A percentile compares a stretch with the other conserved stretches of the same genome.
Conservation (phyloP, 257 asterid species). For the Vinca minor region DNA sequence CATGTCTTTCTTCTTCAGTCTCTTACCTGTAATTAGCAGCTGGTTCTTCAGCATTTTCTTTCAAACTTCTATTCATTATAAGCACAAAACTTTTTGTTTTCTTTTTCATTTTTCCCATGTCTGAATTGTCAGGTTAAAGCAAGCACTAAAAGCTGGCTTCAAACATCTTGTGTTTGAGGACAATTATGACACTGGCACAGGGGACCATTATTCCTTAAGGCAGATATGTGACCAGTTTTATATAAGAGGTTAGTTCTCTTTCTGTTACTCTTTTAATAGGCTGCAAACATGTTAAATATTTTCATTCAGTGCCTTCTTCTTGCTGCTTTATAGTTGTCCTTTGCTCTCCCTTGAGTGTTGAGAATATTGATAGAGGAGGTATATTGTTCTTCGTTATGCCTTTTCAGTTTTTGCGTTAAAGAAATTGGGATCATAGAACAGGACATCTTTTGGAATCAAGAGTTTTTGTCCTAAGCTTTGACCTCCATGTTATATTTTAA, state of each 20-base stretch:
- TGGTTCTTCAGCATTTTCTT: background rate
- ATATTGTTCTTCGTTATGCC: too few species aligned
- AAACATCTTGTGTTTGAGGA: constrained; percentile 93
- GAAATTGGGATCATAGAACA: too few species aligned
- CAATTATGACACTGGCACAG: constrained; percentile 97
- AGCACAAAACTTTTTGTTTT: background rate
- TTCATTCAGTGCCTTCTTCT: background rate
- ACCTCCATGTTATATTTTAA: too few species aligned
- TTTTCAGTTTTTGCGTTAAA: too few species aligned
- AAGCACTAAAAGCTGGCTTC: constrained; percentile 97
- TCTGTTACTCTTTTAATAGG: background rate
- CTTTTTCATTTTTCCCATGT: background rate
- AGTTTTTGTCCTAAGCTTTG: too few species aligned
- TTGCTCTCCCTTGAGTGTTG: background rate
- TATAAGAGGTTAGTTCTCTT: constrained; percentile 49
- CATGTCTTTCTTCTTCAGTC: background rate
- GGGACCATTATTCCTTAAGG: constrained; percentile 94
- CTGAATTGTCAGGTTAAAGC: constrained; percentile 60
- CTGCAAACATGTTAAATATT: background rate
- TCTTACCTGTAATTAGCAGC: background rate
- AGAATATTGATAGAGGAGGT: background rate
- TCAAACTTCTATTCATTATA: background rate
- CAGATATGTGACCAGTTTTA: constrained; percentile 94
- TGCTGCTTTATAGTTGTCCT: background rate
- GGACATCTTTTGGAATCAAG: too few species aligned